These are phyloP conservation scores for Cutaneotrichosporon sp. DNA, from an alignment of 1,284 basidiomycete species.

Conservation along the genomic window DNA sequence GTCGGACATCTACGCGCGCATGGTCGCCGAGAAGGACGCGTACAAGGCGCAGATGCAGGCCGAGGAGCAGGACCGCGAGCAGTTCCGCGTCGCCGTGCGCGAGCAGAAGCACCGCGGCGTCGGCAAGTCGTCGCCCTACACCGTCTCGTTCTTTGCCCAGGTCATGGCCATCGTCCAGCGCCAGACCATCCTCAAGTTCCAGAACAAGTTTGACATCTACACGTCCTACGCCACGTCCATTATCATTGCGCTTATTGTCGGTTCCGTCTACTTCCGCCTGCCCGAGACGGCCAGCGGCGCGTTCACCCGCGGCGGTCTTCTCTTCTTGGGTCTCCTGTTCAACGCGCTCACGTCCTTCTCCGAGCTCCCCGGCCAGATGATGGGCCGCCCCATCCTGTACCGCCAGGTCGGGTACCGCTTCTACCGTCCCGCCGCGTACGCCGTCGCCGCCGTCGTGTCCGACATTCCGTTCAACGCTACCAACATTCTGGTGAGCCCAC, in stretches of 20 bases:
- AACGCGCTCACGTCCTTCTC: constrained; percentile 58
- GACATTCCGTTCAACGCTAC: constrained; percentile 58
- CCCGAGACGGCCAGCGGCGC: constrained; percentile 73
- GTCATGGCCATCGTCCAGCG: constrained; percentile 70
- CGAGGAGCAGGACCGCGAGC: constrained; percentile 64
- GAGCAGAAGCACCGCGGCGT: constrained; percentile 80
- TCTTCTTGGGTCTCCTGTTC: constrained; percentile 73
- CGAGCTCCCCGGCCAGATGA: constrained; percentile 60
- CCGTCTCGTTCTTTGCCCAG: constrained; percentile 74
- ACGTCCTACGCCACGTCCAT: constrained; percentile 66
- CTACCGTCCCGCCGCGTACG: constrained; percentile 64
- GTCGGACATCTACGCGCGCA: constrained; percentile 60
- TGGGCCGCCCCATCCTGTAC: constrained; percentile 68
- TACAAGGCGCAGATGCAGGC: constrained; percentile 69
- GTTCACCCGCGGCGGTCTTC: constrained; percentile 82
- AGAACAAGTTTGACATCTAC: constrained; percentile 78
- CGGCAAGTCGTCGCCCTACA: constrained; percentile 82
- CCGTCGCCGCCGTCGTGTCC: constrained; percentile 50
- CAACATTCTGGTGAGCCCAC: constrained; percentile 48
- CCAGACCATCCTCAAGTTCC: constrained; percentile 70
- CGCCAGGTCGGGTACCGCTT: constrained; percentile 73
- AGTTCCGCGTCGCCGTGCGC: constrained; percentile 72
- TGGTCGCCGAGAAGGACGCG: constrained; percentile 61
- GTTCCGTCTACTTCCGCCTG: constrained; percentile 71
- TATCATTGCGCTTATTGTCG: constrained; percentile 66